These are phyloP conservation scores for Podila minutissima DNA, from an alignment of 192 early-diverging fungal species.

Conservation along the genomic window DNA sequence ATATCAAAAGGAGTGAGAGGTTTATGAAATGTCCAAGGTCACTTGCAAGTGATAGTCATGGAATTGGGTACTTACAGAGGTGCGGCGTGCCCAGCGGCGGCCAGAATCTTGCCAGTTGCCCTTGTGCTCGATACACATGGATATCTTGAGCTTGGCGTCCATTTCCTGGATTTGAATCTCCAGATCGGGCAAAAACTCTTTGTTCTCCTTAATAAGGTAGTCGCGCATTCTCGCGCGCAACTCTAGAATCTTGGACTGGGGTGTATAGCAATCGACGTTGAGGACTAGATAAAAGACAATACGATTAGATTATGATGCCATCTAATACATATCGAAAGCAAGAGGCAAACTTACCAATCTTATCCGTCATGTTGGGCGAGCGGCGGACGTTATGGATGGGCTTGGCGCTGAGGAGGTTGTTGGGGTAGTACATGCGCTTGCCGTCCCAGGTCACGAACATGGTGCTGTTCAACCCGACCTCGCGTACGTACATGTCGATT, in stretches of 20 bases:
- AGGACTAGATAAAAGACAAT: conserved; percentile 12
- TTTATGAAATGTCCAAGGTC: background rate
- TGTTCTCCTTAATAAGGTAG: conserved; percentile 65
- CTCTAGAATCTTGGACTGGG: conserved; percentile 69
- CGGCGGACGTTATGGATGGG: conserved; percentile 82
- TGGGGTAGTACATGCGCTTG: conserved; percentile 82
- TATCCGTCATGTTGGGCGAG: conserved; percentile 64
- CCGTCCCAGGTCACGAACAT: conserved; percentile 87
- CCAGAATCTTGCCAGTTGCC: conserved; percentile 84
- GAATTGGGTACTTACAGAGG: conserved; percentile 13
- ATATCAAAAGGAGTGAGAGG: background rate
- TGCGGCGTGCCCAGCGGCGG: conserved; percentile 40
- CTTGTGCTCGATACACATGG: conserved; percentile 78
- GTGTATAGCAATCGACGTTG: conserved; percentile 77
- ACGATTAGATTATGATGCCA: background rate
- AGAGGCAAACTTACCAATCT: conserved; percentile 28
- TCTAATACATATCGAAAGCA: background rate
- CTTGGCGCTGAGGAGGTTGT: conserved; percentile 63
- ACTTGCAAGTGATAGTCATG: background rate
- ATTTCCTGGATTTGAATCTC: conserved; percentile 71
- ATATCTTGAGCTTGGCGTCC: conserved; percentile 70
- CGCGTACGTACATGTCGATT: conserved; percentile 74
- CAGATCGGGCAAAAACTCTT: conserved; percentile 62
- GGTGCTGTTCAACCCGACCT: conserved; percentile 84
- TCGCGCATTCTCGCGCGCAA: conserved; percentile 73